phyloP scores from a whole-genome alignment of 2,329 filamentous ascomycete genomes.

The Biscogniauxia sp. region DNA sequence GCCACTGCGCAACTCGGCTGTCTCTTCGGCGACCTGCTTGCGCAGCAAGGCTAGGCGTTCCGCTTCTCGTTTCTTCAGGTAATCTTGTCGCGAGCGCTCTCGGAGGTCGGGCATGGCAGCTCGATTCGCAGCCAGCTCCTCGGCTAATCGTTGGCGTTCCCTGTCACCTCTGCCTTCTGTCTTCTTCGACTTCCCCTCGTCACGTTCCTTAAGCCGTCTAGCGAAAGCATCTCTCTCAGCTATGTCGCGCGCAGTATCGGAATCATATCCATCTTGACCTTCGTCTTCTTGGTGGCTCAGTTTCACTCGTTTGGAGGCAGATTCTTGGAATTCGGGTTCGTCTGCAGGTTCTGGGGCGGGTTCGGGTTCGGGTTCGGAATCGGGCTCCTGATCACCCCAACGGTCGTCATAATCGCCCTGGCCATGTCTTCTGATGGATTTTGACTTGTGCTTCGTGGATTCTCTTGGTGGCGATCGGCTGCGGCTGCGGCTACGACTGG shows the following conservation, averaged over 20 bases:
- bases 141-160: conserved; percentile 60
- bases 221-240: conserved; percentile 78
- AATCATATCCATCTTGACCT: conserved; percentile 48
- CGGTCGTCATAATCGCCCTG: conserved; percentile 66
- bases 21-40: conserved; percentile 87
- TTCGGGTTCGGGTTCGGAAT: conserved; percentile 42
- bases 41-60: conserved; percentile 83
- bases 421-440: conserved; percentile 43
- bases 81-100: conserved; percentile 83
- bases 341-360: conserved; percentile 43
- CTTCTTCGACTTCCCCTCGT: conserved; percentile 69
- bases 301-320: conserved; percentile 69
- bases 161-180: conserved; percentile 56
- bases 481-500: conserved; percentile 24
- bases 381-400: conserved; percentile 76
- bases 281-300: conserved; percentile 53
- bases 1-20: conserved; percentile 74
- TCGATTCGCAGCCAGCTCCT: conserved; percentile 64
- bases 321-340: conserved; percentile 62
- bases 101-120: conserved; percentile 79
- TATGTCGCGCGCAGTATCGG: conserved; percentile 65
- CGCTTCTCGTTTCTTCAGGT: conserved; percentile 86
- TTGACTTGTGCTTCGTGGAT: conserved; percentile 33
- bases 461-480: conserved; percentile 32
- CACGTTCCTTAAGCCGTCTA: conserved; percentile 70